phyloP scores from a whole-genome alignment of 2,329 filamentous ascomycete species.

The Claviceps humidiphila region DNA sequence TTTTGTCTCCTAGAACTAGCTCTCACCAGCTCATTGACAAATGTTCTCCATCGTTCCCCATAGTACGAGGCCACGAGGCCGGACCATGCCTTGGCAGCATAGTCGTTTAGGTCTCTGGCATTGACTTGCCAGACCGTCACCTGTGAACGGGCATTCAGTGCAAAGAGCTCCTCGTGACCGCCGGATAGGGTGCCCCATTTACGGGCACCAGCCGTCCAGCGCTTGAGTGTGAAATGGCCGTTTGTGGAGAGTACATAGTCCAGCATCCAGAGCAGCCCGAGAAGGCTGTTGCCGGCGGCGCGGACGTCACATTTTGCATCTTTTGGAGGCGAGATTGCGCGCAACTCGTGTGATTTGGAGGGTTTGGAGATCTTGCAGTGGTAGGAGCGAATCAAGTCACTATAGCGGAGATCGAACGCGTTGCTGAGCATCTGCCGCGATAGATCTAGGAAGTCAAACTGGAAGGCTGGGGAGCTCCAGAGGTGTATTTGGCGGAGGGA shows the following conservation, averaged over 20 bases:
- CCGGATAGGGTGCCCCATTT: conserved; percentile 10
- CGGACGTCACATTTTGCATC: not conserved
- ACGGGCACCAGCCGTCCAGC: conserved; percentile 28
- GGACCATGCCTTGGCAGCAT: conserved; percentile 34
- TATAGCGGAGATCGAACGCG: conserved; percentile 28
- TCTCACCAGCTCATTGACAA: conserved; percentile 24
- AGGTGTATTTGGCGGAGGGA: conserved; percentile 17
- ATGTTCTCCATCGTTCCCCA: conserved; percentile 30
- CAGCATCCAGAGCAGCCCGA: conserved; percentile 22
- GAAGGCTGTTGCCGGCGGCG: conserved; percentile 16
- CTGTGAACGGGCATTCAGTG: conserved; percentile 35
- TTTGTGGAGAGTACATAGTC: conserved; percentile 29
- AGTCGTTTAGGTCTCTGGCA: conserved; percentile 27
- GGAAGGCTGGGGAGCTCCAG: conserved; percentile 28
- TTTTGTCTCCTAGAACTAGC: not conserved
- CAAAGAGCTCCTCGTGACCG: conserved; percentile 20
- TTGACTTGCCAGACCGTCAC: conserved; percentile 32
- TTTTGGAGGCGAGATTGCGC: conserved; percentile 5
- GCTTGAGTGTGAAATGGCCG: conserved; percentile 26
- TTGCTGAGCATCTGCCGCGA: conserved; percentile 35
- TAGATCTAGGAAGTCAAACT: conserved; percentile 34
- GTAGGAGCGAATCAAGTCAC: conserved; percentile 20
- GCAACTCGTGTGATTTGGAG: conserved; percentile 7
- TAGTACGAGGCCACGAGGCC: conserved; percentile 35
- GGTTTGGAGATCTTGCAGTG: conserved; percentile 7